A percentile compares a stretch with the other conserved stretches of the same genome.
Evolutionary conservation across 257 asterid species (phyloP).

Genomic region (Solanum bukasovii): DNA sequence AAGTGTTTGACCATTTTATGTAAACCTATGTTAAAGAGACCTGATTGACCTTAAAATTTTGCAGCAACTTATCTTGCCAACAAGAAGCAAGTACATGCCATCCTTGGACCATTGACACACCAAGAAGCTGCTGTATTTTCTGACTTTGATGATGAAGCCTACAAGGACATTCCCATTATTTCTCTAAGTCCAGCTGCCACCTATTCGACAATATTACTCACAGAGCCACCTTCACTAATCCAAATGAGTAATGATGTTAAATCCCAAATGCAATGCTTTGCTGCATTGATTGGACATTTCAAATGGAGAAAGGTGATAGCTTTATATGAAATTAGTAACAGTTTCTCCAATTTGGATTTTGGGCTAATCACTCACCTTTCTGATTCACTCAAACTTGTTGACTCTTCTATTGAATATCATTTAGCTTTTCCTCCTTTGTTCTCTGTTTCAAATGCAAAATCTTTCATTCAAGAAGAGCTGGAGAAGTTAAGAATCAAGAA

Average conservation of each 20-base stretch:
- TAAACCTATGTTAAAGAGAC: background rate
- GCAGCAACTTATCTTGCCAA: conserved; percentile 32
- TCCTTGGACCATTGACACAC: conserved; percentile 32
- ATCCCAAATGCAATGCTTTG: conserved; percentile 29
- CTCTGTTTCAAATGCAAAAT: conserved; percentile 7
- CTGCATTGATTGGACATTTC: conserved; percentile 40
- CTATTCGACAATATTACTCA: conserved; percentile 10
- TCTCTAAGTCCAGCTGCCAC: conserved; percentile 15
- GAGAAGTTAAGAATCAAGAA: conserved; percentile 12
- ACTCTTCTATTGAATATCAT: conserved; percentile 17
- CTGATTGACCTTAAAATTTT: background rate
- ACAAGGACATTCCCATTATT: conserved; percentile 21
- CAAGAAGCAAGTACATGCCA: conserved; percentile 19
- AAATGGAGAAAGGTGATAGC: conserved; percentile 39
- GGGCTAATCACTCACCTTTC: conserved; percentile 27
- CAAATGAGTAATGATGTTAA: conserved; percentile 18
- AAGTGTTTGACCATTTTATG: background rate
- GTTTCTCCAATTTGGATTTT: conserved; percentile 13
- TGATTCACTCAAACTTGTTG: conserved; percentile 23
- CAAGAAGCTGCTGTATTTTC: conserved; percentile 41
- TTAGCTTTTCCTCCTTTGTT: conserved; percentile 19
- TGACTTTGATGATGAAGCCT: conserved; percentile 4
- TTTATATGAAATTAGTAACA: conserved; percentile 22
- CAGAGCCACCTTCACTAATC: conserved; percentile 2
- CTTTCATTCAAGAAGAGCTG: conserved; percentile 15